A percentile compares a stretch with the other conserved stretches of the same genome.
Evolutionary conservation across 1,284 basidiomycete genomes (phyloP).

Genomic region (Coniophora puteana): DNA sequence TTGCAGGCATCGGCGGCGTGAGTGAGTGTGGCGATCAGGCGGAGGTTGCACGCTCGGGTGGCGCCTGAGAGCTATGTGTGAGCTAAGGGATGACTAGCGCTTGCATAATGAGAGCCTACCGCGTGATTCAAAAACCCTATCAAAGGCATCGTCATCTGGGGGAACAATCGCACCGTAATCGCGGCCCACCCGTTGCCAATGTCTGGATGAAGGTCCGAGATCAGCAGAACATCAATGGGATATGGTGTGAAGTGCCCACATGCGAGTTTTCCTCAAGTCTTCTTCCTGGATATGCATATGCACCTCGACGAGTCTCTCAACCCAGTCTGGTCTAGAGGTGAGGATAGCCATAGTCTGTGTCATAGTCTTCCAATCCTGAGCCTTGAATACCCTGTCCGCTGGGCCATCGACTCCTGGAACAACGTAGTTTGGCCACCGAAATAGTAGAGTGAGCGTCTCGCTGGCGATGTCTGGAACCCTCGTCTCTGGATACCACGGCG

Average conservation of each 20-base stretch:
- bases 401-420: constrained; percentile 13
- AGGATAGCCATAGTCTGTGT: constrained; percentile 5
- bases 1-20: constrained; percentile 13
- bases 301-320: constrained; percentile 6
- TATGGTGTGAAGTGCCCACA: not conserved
- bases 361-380: constrained; percentile 10
- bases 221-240: not conserved
- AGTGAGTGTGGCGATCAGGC: constrained; percentile 20
- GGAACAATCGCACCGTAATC: constrained; percentile 12
- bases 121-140: constrained; percentile 16
- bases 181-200: no score
- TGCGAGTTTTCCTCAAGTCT: constrained; percentile 6
- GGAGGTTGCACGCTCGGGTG: constrained; percentile 16
- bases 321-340: constrained; percentile 4
- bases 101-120: no score
- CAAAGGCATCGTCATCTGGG: constrained; percentile 9
- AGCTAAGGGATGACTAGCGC: no score
- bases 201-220: constrained; percentile 6
- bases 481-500: constrained; percentile 23
- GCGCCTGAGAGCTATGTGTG: constrained; percentile 8
- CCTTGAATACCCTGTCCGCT: constrained; percentile 6
- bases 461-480: constrained; percentile 15
- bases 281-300: constrained; percentile 10
- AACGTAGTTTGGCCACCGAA: constrained; percentile 7
- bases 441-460: constrained; percentile 13